phyloP scores from a whole-genome alignment of 2,329 filamentous ascomycete species.

The Phyllosticta paracitricarpa region DNA sequence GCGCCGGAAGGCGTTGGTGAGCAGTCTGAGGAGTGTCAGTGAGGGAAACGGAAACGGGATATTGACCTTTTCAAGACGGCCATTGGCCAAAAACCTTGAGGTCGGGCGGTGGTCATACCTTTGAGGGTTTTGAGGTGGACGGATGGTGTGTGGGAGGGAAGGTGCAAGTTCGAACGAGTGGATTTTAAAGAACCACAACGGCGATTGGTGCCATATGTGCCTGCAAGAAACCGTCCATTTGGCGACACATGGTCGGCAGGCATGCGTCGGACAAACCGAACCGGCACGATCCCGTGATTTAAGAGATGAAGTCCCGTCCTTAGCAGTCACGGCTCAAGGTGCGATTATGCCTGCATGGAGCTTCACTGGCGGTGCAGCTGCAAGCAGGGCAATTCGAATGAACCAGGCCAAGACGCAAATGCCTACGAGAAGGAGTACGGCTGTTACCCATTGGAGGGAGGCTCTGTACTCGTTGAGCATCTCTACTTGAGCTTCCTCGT shows the following conservation, averaged over 20 bases:
- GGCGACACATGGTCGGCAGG: neutral
- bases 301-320: neutral
- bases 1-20: neutral
- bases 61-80: neutral
- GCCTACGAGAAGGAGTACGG: constrained; percentile 1
- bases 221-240: neutral
- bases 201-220: neutral
- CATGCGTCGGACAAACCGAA: neutral
- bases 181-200: neutral
- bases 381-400: constrained; percentile 2
- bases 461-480: constrained; percentile 3
- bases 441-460: neutral
- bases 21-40: neutral
- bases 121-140: neutral
- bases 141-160: neutral
- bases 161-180: neutral
- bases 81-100: neutral
- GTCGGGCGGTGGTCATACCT: neutral
- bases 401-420: constrained; percentile 3
- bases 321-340: neutral
- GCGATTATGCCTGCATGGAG: neutral
- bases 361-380: constrained; percentile 1
- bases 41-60: neutral
- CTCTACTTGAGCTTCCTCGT: constrained; percentile 6
- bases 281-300: neutral